Base-by-base conservation (phyloP, 441 rosid genomes). In the Theobroma grandiflorum region DNA sequence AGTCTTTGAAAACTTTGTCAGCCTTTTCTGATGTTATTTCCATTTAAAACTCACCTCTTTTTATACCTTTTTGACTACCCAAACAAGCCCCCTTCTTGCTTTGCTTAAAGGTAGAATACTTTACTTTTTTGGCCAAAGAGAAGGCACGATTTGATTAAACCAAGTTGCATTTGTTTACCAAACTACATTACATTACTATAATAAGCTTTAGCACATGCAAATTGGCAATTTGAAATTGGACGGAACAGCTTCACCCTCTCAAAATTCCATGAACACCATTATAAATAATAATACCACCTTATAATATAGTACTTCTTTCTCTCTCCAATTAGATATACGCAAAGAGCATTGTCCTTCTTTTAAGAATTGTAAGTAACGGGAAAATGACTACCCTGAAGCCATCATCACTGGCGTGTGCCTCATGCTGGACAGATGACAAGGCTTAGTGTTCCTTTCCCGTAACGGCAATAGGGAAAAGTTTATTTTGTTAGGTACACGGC, bases 61-160 rank as follows among this genome's bases (percentile, higher is more conserved):
- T 45, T 35, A 4, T 2, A 33, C 49, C n/a, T 76, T 35, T 76
- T 50, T 74, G 47, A 65, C 72, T 35, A 35, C 47, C 22, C 70
- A 53, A 40, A 14, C 8, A 7, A 14, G 42, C 8, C 35, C 53
- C 35, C 18, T n/a, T 18, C 55, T 49, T 18, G 38, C 52, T 59
- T 74, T 74, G 77, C 47, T 57, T 58, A 58, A 72, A 66, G 76
- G 64, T 37, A 35, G 43, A 55, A 72, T 18, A n/a, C n/a, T 49
- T 62, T 14, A 31, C 45, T 61, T 75, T 75, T 15, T 52, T 52
- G 76, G 42, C n/a, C 42, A 73, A 35, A 73, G 50, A n/a, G 16
- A 49, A 22, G 9, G 26, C 33, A 10, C 4, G 31, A 6, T 33
- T 31, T 33, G n/a, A 62, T 62, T 33, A 33, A 33, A 33, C 42